A percentile compares a stretch with the other conserved stretches of the same genome.
Conservation (phyloP, 345 rosid genomes). For the Camelina neglecta region DNA sequence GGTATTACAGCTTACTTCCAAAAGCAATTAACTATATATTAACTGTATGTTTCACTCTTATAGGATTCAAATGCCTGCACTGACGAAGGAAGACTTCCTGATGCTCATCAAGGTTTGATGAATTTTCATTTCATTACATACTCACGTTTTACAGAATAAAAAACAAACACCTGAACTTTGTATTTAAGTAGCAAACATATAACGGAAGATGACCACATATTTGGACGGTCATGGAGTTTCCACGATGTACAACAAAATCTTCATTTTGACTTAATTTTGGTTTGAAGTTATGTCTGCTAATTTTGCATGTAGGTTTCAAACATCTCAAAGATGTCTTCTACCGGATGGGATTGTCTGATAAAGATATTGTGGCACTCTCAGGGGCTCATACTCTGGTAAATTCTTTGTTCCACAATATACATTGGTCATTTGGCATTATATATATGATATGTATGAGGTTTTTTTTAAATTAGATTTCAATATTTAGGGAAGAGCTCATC, state of each 20-base stretch:
- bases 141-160: not conserved
- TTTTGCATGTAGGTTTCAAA: conserved; percentile 53
- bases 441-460: not conserved
- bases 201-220: too few relatives aligned
- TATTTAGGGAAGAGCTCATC: conserved; percentile 84
- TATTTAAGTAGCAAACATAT: not conserved
- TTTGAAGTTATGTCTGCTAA: conserved; percentile 12
- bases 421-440: too few relatives aligned
- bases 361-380: conserved; percentile 75
- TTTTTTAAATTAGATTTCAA: conserved; percentile 11
- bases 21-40: not conserved
- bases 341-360: conserved; percentile 84
- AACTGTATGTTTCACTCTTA: conserved; percentile 25
- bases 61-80: conserved; percentile 73
- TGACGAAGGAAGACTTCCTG: conserved; percentile 82
- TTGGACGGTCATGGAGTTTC: too few relatives aligned
- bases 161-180: not conserved
- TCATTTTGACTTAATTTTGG: not conserved
- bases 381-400: conserved; percentile 40
- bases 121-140: not conserved
- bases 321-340: conserved; percentile 81
- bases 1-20: conserved; percentile 7
- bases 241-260: not conserved
- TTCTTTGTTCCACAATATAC: too few relatives aligned
- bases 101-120: conserved; percentile 72